Conservation (phyloP, 345 rosid species). For the Arabis hirsuta region DNA sequence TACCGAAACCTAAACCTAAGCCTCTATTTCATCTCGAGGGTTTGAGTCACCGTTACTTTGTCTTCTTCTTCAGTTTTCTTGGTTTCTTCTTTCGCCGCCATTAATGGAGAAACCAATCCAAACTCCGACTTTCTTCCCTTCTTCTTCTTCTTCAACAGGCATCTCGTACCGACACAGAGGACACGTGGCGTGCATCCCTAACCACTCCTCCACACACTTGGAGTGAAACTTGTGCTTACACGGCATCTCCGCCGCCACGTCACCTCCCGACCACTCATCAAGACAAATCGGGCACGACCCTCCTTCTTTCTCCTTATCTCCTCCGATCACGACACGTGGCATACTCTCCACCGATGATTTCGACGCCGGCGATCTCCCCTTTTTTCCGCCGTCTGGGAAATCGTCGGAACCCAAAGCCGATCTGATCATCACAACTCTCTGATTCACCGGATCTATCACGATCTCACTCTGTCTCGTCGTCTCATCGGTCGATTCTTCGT, state of each 20-base stretch:
- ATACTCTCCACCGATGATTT: constrained; percentile 36
- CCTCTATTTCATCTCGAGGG: constrained; percentile 21
- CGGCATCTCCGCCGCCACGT: constrained; percentile 50
- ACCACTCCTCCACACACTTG: constrained; percentile 47
- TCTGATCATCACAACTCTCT: constrained; percentile 24
- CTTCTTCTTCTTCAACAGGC: constrained; percentile 40
- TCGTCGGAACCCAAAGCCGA: constrained; percentile 12
- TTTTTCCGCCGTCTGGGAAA: constrained; percentile 27
- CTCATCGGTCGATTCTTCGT: not conserved
- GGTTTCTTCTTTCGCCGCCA: constrained; percentile 20
- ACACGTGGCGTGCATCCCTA: constrained; percentile 44
- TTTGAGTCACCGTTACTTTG: not conserved
- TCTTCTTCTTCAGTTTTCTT: constrained; percentile 19
- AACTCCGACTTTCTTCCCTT: constrained; percentile 23
- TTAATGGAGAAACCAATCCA: constrained; percentile 34
- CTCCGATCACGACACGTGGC: constrained; percentile 43
- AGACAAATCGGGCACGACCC: constrained; percentile 41
- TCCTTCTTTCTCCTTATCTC: not conserved
- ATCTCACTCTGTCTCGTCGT: constrained; percentile 1
- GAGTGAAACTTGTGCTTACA: constrained; percentile 47
- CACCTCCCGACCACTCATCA: constrained; percentile 44
- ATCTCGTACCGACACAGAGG: constrained; percentile 46
- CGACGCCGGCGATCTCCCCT: constrained; percentile 41
- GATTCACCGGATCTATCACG: constrained; percentile 33
- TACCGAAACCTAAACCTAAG: constrained; percentile 9